phyloP scores from a whole-genome alignment of 2,329 filamentous ascomycete species.

The Lecanicillium sp. region DNA sequence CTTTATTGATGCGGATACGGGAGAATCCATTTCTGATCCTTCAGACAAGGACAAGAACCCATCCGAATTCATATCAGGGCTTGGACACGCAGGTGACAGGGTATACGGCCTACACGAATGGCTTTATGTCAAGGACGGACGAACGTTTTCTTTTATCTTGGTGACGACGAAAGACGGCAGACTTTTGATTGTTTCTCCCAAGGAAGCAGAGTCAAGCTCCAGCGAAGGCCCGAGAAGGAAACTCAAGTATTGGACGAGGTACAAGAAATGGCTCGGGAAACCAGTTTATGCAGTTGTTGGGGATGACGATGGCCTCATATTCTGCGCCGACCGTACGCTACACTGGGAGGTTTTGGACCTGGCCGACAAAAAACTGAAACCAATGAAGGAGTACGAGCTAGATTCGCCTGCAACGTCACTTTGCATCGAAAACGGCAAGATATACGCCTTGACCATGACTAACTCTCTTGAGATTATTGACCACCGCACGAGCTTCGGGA shows the following conservation, averaged over 20 bases:
- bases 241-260: slow-evolving; percentile 46
- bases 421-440: slow-evolving; percentile 35
- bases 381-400: slow-evolving; percentile 37
- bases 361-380: slow-evolving; percentile 40
- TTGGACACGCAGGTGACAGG: slow-evolving; percentile 49
- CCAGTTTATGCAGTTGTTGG: slow-evolving; percentile 50
- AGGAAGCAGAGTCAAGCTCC: slow-evolving; percentile 14
- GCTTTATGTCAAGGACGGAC: slow-evolving; percentile 48
- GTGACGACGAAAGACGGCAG: slow-evolving; percentile 47
- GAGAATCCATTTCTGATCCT: slow-evolving; percentile 40
- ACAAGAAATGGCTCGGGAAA: slow-evolving; percentile 32
- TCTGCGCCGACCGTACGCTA: slow-evolving; percentile 44
- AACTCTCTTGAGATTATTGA: slow-evolving; percentile 51
- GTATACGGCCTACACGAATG: slow-evolving; percentile 58
- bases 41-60: slow-evolving; percentile 31
- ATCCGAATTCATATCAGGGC: slow-evolving; percentile 41
- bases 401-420: slow-evolving; percentile 45
- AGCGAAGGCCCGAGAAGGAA: slow-evolving; percentile 11
- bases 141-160: slow-evolving; percentile 54
- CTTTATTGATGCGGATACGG: slow-evolving; percentile 50
- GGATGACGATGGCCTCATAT: slow-evolving; percentile 47
- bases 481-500: slow-evolving; percentile 28
- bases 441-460: slow-evolving; percentile 41
- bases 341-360: slow-evolving; percentile 48
- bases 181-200: slow-evolving; percentile 47